phyloP scores from a whole-genome alignment of 2,329 filamentous ascomycete genomes.

The Sphaerulina vaccinii region DNA sequence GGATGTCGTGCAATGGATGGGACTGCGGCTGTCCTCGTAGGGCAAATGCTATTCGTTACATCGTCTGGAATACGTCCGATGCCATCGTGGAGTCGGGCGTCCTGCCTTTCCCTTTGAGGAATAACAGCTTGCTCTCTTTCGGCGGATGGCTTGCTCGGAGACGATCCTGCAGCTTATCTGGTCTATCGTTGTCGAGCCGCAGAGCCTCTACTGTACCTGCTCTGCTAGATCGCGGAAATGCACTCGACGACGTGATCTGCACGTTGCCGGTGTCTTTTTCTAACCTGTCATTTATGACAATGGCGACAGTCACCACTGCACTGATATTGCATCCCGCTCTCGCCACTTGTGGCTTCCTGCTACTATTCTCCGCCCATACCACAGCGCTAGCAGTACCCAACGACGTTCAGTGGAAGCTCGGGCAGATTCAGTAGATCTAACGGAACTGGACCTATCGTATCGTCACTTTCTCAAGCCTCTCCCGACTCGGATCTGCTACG shows the following conservation, averaged over 20 bases:
- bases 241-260: conserved; percentile 12
- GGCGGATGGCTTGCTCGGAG: background rate
- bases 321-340: background rate
- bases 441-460: background rate
- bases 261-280: conserved; percentile 2
- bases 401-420: no score
- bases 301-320: background rate
- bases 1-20: background rate
- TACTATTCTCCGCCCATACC: background rate
- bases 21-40: background rate
- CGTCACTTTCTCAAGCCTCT: background rate
- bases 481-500: background rate
- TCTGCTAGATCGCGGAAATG: conserved; percentile 4
- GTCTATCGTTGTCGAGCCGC: conserved; percentile 8
- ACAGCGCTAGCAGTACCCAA: background rate
- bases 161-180: conserved; percentile 10
- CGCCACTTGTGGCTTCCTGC: background rate
- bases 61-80: background rate
- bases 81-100: background rate
- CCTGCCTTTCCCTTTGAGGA: background rate
- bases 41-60: background rate
- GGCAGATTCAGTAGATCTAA: no score
- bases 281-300: background rate
- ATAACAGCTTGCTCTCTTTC: background rate
- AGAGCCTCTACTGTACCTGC: conserved; percentile 12